phyloP scores from a whole-genome alignment of 805 yeast species.

The Saccharomycopsis fibuligera region DNA sequence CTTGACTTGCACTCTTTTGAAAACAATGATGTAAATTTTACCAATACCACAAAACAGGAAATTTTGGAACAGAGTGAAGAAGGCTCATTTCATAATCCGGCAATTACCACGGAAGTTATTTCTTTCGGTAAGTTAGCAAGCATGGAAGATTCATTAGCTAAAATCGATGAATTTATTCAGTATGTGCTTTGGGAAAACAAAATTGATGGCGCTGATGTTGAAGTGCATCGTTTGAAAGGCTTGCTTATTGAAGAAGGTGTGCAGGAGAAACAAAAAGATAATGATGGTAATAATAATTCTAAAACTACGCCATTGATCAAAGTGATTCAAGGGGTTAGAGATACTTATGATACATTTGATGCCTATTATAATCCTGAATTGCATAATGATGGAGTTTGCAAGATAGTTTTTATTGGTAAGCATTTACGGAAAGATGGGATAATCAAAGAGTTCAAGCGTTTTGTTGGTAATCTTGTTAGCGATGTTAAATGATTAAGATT shows the following conservation, averaged over 20 bases:
- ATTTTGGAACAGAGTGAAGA: constrained; percentile 24
- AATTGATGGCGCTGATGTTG: constrained; percentile 41
- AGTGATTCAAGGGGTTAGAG: constrained; percentile 88
- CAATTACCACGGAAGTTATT: constrained; percentile 24
- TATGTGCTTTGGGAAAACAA: constrained; percentile 66
- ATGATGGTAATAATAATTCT: constrained; percentile 65
- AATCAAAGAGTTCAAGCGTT: constrained; percentile 27
- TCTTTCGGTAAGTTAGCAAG: constrained; percentile 18
- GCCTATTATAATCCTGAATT: constrained; percentile 28
- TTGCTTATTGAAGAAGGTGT: constrained; percentile 36
- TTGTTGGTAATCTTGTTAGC: background rate
- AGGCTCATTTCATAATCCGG: constrained; percentile 40
- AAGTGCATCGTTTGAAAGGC: constrained; percentile 82
- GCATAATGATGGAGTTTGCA: constrained; percentile 37
- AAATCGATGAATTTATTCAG: constrained; percentile 62
- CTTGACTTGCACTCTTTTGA: constrained; percentile 80
- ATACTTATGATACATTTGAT: constrained; percentile 75
- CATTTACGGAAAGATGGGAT: constrained; percentile 37
- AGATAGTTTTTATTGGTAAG: constrained; percentile 74
- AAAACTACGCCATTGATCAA: constrained; percentile 24
- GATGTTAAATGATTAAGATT: background rate
- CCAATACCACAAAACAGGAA: constrained; percentile 18
- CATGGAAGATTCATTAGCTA: constrained; percentile 31
- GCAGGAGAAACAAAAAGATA: constrained; percentile 35
- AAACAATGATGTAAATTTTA: constrained; percentile 27